Evolutionary conservation across 228 moss, liverwort and hornwort species (phyloP).

Genomic region (Sphagnum magellanicum): DNA sequence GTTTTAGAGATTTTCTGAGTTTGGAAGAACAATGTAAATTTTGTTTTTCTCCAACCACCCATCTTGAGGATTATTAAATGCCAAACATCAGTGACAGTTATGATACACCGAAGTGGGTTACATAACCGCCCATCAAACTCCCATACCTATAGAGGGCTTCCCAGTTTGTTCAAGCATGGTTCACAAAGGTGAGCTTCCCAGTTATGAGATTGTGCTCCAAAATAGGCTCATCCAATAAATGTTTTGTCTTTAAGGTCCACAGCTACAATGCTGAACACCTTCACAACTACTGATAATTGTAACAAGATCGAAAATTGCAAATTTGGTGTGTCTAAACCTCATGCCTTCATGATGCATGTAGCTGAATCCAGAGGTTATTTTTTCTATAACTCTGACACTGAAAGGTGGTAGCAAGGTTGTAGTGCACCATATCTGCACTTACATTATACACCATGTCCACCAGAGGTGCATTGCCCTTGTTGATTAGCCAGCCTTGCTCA

Average conservation of each 20-base stretch:
- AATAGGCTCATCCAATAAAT: slow-evolving; percentile 52
- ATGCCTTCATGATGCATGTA: not conserved
- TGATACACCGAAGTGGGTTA: no score
- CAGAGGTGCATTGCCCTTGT: slow-evolving; percentile 55
- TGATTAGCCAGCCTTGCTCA: slow-evolving; percentile 31
- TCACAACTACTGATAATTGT: no score
- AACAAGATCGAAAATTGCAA: no score
- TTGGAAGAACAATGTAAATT: no score
- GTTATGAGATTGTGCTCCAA: slow-evolving; percentile 33
- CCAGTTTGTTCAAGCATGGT: slow-evolving; percentile 36
- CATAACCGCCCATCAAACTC: no score
- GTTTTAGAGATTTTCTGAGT: no score
- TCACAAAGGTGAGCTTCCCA: slow-evolving; percentile 29
- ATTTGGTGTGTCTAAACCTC: no score
- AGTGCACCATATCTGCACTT: slow-evolving; percentile 53
- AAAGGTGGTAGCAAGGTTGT: slow-evolving; percentile 53
- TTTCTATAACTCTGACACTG: slow-evolving; percentile 37
- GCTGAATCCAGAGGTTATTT: slow-evolving; percentile 63
- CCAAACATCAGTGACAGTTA: no score
- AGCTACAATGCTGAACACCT: slow-evolving; percentile 17
- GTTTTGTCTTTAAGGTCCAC: slow-evolving; percentile 41
- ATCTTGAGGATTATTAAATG: no score
- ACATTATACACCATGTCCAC: slow-evolving; percentile 64
- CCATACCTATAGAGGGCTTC: slow-evolving; percentile 57
- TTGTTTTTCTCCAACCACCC: no score